Percentiles rank a stretch among this genome's conserved stretches.
Evolutionary conservation across 2,329 filamentous ascomycete species (phyloP).

Genomic region (Aureobasidium sp.): DNA sequence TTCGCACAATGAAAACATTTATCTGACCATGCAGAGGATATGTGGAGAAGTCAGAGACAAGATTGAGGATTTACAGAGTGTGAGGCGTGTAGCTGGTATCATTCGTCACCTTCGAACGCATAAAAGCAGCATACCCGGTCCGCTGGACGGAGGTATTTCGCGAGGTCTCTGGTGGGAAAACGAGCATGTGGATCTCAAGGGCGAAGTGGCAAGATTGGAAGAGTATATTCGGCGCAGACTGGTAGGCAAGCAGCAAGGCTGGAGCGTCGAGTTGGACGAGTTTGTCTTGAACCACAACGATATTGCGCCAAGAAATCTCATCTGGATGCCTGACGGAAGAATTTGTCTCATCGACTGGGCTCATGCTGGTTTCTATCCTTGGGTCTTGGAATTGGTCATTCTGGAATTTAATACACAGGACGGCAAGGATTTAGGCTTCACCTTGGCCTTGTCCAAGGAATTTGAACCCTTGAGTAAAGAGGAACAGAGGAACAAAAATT

Average conservation of each 20-base stretch:
- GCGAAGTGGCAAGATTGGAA: not conserved
- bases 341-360: conserved; percentile 15
- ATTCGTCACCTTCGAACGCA: not conserved
- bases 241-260: conserved; percentile 22
- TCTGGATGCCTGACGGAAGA: conserved; percentile 13
- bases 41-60: not conserved
- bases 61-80: not conserved
- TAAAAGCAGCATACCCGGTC: not conserved
- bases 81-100: not conserved
- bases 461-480: not conserved
- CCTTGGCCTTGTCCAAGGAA: not conserved
- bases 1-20: not conserved
- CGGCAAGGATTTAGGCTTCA: not conserved
- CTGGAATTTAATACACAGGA: not conserved
- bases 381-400: conserved; percentile 11
- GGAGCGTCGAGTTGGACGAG: not conserved
- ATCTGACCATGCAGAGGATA: not conserved
- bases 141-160: not conserved
- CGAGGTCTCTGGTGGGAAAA: not conserved
- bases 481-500: not conserved
- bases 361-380: conserved; percentile 14
- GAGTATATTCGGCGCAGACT: not conserved
- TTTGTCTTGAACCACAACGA: conserved; percentile 16
- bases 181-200: not conserved
- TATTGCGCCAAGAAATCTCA: conserved; percentile 16